phyloP scores from a whole-genome alignment of 2,329 filamentous ascomycete genomes.

The Akanthomyces lecanii region DNA sequence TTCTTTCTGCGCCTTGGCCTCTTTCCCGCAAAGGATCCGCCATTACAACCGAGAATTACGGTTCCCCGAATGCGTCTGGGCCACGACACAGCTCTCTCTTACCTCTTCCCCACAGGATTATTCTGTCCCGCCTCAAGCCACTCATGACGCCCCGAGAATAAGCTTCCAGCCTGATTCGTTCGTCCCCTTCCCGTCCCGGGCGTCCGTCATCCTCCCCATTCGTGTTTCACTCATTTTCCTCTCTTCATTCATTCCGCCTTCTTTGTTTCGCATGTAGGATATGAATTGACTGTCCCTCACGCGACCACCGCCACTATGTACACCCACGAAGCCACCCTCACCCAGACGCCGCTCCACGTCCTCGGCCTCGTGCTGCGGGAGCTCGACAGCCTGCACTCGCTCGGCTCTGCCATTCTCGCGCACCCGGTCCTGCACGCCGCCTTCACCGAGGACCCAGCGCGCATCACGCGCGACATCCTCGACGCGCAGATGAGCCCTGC shows the following conservation, averaged over 20 bases:
- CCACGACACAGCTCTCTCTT: not conserved
- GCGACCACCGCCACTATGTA: not conserved
- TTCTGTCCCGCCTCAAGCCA: not conserved
- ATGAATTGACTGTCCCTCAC: not conserved
- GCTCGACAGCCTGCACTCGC: slow-evolving; percentile 22
- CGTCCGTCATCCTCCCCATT: not conserved
- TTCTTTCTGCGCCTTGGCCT: not conserved
- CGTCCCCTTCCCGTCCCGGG: not conserved
- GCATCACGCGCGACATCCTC: slow-evolving; percentile 16
- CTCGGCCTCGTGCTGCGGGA: slow-evolving; percentile 26
- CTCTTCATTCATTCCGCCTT: not conserved
- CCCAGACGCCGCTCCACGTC: slow-evolving; percentile 12
- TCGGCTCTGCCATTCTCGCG: slow-evolving; percentile 10
- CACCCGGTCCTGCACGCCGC: slow-evolving; percentile 14
- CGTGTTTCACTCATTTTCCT: not conserved
- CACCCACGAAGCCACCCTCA: slow-evolving; percentile 1
- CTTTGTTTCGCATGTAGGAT: not conserved
- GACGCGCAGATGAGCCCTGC: slow-evolving; percentile 13
- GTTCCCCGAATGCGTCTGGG: not conserved
- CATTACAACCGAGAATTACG: not conserved
- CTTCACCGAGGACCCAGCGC: slow-evolving; percentile 10
- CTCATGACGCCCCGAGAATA: slow-evolving; percentile 1
- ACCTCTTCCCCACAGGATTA: not conserved
- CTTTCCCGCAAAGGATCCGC: not conserved
- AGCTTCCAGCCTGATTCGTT: slow-evolving; percentile 9